Conservation (phyloP, 352 stramenopile species). For the Blastocystis sp. region DNA sequence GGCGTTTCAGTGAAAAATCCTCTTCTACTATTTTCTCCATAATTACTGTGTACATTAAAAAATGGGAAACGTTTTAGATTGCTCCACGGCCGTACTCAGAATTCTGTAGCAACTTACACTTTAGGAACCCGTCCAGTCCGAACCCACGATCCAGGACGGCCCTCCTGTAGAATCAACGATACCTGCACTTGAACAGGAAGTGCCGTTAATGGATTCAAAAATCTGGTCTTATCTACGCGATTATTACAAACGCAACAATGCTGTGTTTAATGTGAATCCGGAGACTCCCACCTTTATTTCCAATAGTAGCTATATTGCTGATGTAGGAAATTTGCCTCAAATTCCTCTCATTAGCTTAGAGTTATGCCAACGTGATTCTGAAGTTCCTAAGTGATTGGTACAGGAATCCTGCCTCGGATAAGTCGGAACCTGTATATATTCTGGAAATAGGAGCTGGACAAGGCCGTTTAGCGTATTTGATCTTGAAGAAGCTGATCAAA, state of each 20-base stretch:
- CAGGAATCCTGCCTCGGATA: background rate
- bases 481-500: constrained; percentile 50
- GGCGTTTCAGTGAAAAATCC: too few relatives aligned
- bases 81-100: constrained; percentile 45
- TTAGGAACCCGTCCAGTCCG: constrained; percentile 44
- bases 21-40: too few relatives aligned
- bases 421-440: constrained; percentile 64
- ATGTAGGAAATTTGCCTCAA: background rate
- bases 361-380: constrained; percentile 64
- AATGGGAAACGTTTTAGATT: constrained; percentile 68
- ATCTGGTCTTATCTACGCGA: constrained; percentile 66
- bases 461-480: constrained; percentile 50
- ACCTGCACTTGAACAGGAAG: constrained; percentile 41
- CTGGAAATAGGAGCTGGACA: constrained; percentile 65
- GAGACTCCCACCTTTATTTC: constrained; percentile 65
- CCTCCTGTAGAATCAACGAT: constrained; percentile 21
- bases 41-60: background rate
- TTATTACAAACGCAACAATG: constrained; percentile 66
- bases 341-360: constrained; percentile 34
- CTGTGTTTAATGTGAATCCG: constrained; percentile 40
- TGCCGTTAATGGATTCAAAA: constrained; percentile 58
- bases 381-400: constrained; percentile 67
- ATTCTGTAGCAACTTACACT: background rate
- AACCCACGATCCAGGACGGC: constrained; percentile 63
- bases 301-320: constrained; percentile 65